Percentiles rank a stretch among this genome's conserved stretches.
Conservation (phyloP, 2,329 filamentous ascomycete genomes). For the Tolypocladium sp. region DNA sequence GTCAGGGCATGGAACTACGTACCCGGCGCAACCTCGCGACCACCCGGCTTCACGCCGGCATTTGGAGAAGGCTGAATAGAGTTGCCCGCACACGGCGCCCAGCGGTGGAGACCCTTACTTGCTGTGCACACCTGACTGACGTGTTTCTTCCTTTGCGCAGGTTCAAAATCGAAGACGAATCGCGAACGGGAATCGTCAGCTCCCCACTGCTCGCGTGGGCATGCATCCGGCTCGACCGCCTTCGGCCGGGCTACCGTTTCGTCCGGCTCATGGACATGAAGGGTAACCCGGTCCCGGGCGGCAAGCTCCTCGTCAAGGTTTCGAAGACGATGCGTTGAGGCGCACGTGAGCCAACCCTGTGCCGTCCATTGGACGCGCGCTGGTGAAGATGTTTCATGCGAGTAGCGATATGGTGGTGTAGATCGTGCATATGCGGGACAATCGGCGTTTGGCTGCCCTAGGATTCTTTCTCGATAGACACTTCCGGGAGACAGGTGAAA, state of each 20-base stretch:
- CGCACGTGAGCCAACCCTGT: no score
- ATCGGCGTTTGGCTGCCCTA: background rate
- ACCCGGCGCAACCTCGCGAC: background rate
- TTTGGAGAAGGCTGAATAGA: background rate
- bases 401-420: background rate
- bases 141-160: constrained; percentile 18
- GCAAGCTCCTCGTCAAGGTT: constrained; percentile 43
- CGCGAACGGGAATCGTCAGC: constrained; percentile 26
- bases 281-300: constrained; percentile 33
- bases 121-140: background rate
- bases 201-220: constrained; percentile 41
- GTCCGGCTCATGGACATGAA: constrained; percentile 38
- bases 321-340: constrained; percentile 32
- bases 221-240: constrained; percentile 50
- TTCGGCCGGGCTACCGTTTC: constrained; percentile 46
- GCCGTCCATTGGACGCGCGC: background rate
- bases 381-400: background rate
- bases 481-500: background rate
- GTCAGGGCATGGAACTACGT: background rate
- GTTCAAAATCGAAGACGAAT: constrained; percentile 45
- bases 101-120: background rate
- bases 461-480: background rate
- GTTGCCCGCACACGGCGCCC: background rate
- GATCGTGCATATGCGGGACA: background rate
- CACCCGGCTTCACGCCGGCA: background rate